Percentiles rank a stretch among this genome's conserved stretches.
These are phyloP conservation scores for Trichoderma sp. DNA, from an alignment of 2,329 filamentous ascomycete species.

Conservation along the genomic window DNA sequence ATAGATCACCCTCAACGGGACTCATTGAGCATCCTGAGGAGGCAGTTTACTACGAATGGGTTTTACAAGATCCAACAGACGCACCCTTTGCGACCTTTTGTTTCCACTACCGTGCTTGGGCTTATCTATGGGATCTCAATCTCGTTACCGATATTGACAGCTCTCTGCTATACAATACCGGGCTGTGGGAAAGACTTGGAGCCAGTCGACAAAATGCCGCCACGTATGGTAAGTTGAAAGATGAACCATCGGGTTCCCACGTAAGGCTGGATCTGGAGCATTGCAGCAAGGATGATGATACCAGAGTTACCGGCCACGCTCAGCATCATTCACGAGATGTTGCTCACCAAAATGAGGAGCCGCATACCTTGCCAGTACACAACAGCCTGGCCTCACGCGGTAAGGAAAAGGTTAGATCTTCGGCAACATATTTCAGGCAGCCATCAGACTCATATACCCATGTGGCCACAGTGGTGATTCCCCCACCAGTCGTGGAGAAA, in stretches of 20 bases:
- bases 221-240: not conserved
- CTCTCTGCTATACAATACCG: not conserved
- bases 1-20: constrained; percentile 51
- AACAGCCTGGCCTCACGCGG: not conserved
- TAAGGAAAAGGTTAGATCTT: not conserved
- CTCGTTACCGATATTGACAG: constrained; percentile 39
- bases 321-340: not conserved
- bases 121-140: constrained; percentile 46
- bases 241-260: too few relatives aligned
- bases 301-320: too few relatives aligned
- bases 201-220: not conserved
- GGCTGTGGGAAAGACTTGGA: not conserved
- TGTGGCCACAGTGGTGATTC: not conserved
- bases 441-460: not conserved
- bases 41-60: constrained; percentile 51
- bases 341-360: not conserved
- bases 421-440: not conserved
- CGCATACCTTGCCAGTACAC: not conserved
- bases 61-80: constrained; percentile 49
- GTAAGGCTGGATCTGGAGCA: not conserved
- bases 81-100: constrained; percentile 51
- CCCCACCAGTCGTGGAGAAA: not conserved
- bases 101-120: constrained; percentile 56
- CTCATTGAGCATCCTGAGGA: constrained; percentile 51
- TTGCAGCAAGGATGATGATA: not conserved